Percentiles rank a stretch among this genome's conserved stretches.
These are phyloP conservation scores for Lyophyllum semitale DNA, from an alignment of 768 basidiomycete genomes.

Conservation along the genomic window DNA sequence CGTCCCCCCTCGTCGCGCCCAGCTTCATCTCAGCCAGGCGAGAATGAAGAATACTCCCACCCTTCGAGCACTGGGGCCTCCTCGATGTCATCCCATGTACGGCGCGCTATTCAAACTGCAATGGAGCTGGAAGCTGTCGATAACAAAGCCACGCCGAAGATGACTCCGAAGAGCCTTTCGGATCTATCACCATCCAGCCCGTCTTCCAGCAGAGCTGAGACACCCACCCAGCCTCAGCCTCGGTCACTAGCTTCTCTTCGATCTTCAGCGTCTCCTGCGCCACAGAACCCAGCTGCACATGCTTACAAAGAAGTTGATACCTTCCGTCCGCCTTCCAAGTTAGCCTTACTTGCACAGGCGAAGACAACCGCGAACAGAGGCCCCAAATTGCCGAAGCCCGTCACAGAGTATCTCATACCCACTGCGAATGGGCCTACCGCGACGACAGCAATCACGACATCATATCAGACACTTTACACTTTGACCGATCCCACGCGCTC, in stretches of 20 bases:
- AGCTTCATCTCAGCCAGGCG: conserved; percentile 19
- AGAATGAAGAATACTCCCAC: conserved; percentile 18
- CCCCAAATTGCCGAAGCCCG: conserved; percentile 46
- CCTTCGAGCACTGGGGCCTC: conserved; percentile 31
- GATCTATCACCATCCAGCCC: conserved; percentile 15
- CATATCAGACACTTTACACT: conserved; percentile 71
- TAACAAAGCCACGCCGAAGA: conserved; percentile 21
- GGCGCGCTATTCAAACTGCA: conserved; percentile 69
- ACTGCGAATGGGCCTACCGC: conserved; percentile 83
- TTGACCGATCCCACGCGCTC: conserved; percentile 54
- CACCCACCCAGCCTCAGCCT: not conserved
- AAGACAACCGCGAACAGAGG: conserved; percentile 46
- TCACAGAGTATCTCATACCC: conserved; percentile 73
- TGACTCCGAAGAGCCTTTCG: conserved; percentile 18
- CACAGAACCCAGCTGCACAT: conserved; percentile 12
- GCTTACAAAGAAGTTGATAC: conserved; percentile 29
- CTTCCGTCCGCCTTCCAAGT: conserved; percentile 61
- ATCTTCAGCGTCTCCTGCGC: not conserved
- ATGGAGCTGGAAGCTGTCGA: conserved; percentile 62
- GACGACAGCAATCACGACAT: conserved; percentile 83
- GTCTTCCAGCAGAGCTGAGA: conserved; percentile 9
- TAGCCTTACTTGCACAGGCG: conserved; percentile 72
- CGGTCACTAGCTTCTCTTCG: conserved; percentile 17
- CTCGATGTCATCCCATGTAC: conserved; percentile 61
- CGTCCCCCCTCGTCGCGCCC: conserved; percentile 24